Evolutionary conservation across 2,329 filamentous ascomycete genomes (phyloP).

Genomic region (Fusarium gaditjirri): DNA sequence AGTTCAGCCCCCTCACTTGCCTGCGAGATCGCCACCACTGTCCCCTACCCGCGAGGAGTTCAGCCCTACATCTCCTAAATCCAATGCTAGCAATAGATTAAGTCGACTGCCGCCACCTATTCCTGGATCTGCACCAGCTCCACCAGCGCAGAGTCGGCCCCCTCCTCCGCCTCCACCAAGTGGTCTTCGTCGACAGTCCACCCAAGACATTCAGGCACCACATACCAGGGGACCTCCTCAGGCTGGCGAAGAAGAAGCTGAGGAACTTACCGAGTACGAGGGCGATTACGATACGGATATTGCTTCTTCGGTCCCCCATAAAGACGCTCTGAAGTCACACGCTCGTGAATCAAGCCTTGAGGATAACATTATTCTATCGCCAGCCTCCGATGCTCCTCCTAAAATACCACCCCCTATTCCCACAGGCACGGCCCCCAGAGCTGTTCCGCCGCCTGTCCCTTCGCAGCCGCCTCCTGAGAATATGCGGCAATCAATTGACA

Average conservation of each 20-base stretch:
- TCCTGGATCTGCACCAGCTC: conserved; percentile 62
- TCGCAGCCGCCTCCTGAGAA: conserved; percentile 65
- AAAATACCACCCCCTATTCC: conserved; percentile 67
- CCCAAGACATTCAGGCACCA: conserved; percentile 61
- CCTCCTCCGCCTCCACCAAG: conserved; percentile 74
- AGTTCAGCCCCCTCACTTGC: conserved; percentile 44
- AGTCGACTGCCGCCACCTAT: conserved; percentile 71
- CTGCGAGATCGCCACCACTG: conserved; percentile 49
- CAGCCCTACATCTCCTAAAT: conserved; percentile 56
- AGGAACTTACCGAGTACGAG: conserved; percentile 92
- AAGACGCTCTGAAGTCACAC: conserved; percentile 89
- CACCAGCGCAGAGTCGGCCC: conserved; percentile 66
- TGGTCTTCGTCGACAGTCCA: conserved; percentile 66
- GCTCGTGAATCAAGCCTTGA: conserved; percentile 81
- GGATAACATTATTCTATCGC: conserved; percentile 71
- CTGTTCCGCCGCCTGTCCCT: conserved; percentile 73
- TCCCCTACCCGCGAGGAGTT: conserved; percentile 50
- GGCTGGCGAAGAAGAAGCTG: conserved; percentile 73
- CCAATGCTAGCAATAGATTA: conserved; percentile 60
- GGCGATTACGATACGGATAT: conserved; percentile 99
- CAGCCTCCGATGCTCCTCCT: conserved; percentile 57
- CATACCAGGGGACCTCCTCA: conserved; percentile 56
- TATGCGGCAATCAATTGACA: conserved; percentile 73
- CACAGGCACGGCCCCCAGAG: conserved; percentile 64
- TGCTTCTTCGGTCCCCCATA: conserved; percentile 90